Evolutionary conservation across 2,329 filamentous ascomycete species (phyloP).

Genomic region (Nothopassalora personata): DNA sequence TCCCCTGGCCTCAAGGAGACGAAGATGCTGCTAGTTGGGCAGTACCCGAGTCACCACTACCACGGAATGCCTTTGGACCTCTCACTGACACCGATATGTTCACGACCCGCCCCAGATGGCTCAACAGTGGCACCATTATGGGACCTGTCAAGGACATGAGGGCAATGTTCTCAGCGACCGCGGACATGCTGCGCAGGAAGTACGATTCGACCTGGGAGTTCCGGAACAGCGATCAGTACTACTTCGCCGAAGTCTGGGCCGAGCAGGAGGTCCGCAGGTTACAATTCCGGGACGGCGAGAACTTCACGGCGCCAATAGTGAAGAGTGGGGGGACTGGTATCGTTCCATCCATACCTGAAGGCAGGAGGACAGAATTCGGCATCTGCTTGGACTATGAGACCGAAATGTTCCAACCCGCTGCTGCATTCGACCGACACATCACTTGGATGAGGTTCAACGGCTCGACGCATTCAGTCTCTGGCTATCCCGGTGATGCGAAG

Average conservation of each 20-base stretch:
- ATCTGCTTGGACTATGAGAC: conserved; percentile 23
- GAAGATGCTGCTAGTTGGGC: conserved; percentile 26
- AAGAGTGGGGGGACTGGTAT: conserved; percentile 3
- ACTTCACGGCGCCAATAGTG: conserved; percentile 4
- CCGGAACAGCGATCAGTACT: conserved; percentile 38
- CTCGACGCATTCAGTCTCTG: conserved; percentile 4
- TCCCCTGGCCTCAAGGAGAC: conserved; percentile 27
- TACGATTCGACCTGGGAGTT: conserved; percentile 19
- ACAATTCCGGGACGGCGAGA: conserved; percentile 8
- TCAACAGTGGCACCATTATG: conserved; percentile 38
- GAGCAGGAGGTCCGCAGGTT: conserved; percentile 46
- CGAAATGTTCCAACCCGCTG: conserved; percentile 22
- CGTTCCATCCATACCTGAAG: conserved; percentile 13
- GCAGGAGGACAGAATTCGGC: conserved; percentile 19
- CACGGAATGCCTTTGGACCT: conserved; percentile 26
- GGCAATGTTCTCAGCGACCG: conserved; percentile 33
- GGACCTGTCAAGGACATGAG: conserved; percentile 33
- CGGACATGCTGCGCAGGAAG: conserved; percentile 21
- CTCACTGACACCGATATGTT: conserved; percentile 32
- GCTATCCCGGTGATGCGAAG: background rate
- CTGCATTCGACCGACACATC: conserved; percentile 18
- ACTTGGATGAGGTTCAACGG: conserved; percentile 24
- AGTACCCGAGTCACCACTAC: conserved; percentile 24
- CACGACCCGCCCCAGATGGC: conserved; percentile 42
- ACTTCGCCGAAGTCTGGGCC: conserved; percentile 50